Evolutionary conservation across 768 basidiomycete species (phyloP).

Genomic region (Suillus alpinus): DNA sequence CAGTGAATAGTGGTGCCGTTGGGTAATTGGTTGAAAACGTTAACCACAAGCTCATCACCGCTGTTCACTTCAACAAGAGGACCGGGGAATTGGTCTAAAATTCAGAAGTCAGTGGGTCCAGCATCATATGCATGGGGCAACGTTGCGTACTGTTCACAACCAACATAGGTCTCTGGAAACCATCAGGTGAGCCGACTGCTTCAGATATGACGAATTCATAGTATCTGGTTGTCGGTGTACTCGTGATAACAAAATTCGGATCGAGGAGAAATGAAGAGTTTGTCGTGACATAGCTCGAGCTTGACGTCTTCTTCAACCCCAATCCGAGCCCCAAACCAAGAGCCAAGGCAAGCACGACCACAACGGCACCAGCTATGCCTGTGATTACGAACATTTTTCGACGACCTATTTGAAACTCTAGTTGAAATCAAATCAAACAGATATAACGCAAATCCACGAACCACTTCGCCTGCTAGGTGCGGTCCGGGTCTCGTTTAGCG

Average conservation of each 20-base stretch:
- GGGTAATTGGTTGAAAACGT: constrained; percentile 30
- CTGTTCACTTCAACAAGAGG: constrained; percentile 34
- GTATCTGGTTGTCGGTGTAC: constrained; percentile 37
- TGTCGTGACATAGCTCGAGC: constrained; percentile 15
- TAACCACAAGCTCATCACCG: constrained; percentile 33
- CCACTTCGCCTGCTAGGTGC: constrained; percentile 1
- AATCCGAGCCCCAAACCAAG: constrained; percentile 30
- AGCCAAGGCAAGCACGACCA: constrained; percentile 19
- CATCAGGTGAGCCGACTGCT: constrained; percentile 40
- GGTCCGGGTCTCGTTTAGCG: background rate
- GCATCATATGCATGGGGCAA: background rate
- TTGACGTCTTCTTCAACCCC: constrained; percentile 21
- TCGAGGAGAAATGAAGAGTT: constrained; percentile 31
- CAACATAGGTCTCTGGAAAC: constrained; percentile 39
- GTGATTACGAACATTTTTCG: constrained; percentile 17
- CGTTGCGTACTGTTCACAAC: constrained; percentile 42
- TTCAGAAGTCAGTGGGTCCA: constrained; percentile 1
- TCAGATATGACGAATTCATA: constrained; percentile 42
- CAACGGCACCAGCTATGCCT: constrained; percentile 8
- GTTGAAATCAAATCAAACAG: background rate
- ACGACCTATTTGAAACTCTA: constrained; percentile 12
- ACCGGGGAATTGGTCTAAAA: constrained; percentile 32
- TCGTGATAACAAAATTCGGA: constrained; percentile 22
- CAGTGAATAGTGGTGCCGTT: constrained; percentile 34
- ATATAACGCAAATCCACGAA: background rate